Base-by-base conservation (phyloP, 1,284 basidiomycete genomes). In the Malassezia sympodialis region DNA sequence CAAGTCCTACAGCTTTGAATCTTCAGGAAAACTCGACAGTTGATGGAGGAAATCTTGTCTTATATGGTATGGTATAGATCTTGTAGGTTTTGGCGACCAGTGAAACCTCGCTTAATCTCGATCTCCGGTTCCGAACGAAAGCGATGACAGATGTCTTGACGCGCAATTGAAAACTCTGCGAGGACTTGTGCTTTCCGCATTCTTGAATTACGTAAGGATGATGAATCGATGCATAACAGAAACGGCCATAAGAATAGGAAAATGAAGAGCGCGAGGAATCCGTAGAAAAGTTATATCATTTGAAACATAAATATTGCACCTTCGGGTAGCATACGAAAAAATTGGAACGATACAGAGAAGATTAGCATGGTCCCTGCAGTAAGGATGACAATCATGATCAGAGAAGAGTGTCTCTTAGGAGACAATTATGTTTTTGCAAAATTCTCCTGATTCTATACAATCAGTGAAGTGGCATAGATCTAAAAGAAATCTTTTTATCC, bases 321-420 rank as follows among this genome's bases (percentile, higher is more conserved):
- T 57, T 57, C 55, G 55, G 55, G 55, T 57, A 57, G 55, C 55
- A 61, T 61, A 61, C 54, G 57, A 62, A 68, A 68, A 69, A 68
- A 66, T 69, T 72, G 70, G 70, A 74, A 72, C 70, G 66, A 72
- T 72, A 72, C 70, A 74, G 72, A 73, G 69, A 73, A 74, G 70
- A 73, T 73, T 73, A 73, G 70, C 68, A 72, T 74, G 70, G 72
- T 68, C 70, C 70, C 70, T 74, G 72, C 72, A 66, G 55, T 63
- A 68, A 67, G 68, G 65, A 68, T 69, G 68, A 69, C 68, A 69
- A 57, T 57, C 55, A 57, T 57, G 55, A 57, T 57, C 55, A 57
- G 55, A 57, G 50, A 57, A 57, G 55, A 48, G 55, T 57, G 55
- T 57, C 49, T 57, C 55, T 32, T 21, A 42, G 26, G 55, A 57